Conservation (phyloP, 306 rosid species). For the Quercus gilva region DNA sequence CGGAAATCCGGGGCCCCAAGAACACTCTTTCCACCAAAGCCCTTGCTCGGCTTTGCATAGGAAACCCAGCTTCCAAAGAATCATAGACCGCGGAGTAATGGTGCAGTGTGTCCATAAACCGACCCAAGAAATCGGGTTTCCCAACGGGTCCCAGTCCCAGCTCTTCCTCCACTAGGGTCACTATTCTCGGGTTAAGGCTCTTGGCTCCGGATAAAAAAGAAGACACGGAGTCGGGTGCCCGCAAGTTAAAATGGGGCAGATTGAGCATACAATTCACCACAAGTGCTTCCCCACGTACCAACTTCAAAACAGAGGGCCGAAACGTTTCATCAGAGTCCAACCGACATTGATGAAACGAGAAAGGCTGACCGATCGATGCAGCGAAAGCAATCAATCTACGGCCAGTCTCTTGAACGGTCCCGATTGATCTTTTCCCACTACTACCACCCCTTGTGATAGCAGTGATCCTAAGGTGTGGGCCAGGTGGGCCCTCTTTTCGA, state of each 20-base stretch:
- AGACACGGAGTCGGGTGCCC: constrained; percentile 50
- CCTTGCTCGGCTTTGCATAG: constrained; percentile 63
- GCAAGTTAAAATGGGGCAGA: constrained; percentile 66
- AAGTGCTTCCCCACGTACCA: constrained; percentile 73
- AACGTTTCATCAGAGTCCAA: constrained; percentile 78
- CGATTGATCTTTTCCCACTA: constrained; percentile 45
- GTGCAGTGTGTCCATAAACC: constrained; percentile 67
- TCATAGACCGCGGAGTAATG: constrained; percentile 78
- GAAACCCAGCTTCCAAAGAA: constrained; percentile 75
- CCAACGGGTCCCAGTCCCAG: constrained; percentile 24
- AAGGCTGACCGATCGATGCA: constrained; percentile 66
- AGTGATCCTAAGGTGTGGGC: constrained; percentile 74
- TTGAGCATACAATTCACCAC: constrained; percentile 79
- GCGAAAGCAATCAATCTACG: constrained; percentile 70
- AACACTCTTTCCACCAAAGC: constrained; percentile 75
- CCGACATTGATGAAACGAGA: constrained; percentile 84
- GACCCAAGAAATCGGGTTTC: constrained; percentile 49
- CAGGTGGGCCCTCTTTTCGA: constrained; percentile 40
- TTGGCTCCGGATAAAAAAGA: constrained; percentile 68
- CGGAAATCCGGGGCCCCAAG: constrained; percentile 65
- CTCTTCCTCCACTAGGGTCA: constrained; percentile 74
- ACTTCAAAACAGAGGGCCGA: constrained; percentile 45
- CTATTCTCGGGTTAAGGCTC: constrained; percentile 47
- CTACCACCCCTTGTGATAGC: constrained; percentile 54
- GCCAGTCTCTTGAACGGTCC: constrained; percentile 74